These are phyloP conservation scores for Verticillium alfalfae DNA, from an alignment of 2,329 filamentous ascomycete genomes.

Conservation along the genomic window DNA sequence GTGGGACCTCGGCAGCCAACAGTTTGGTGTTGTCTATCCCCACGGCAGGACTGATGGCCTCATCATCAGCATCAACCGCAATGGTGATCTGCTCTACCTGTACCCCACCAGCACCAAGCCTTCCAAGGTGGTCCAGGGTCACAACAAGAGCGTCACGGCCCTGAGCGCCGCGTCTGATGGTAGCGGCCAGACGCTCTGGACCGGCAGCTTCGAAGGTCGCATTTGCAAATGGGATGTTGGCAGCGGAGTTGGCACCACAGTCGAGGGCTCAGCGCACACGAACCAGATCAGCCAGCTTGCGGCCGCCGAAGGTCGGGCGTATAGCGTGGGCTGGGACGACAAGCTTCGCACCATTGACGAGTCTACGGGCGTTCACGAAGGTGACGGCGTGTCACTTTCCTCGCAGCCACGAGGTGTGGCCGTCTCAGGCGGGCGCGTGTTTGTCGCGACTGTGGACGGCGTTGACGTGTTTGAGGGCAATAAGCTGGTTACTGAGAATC, in stretches of 20 bases:
- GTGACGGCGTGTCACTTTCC: slow-evolving; percentile 59
- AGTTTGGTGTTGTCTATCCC: slow-evolving; percentile 91
- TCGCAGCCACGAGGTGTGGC: slow-evolving; percentile 77
- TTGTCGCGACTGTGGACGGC: slow-evolving; percentile 51
- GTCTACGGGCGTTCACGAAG: slow-evolving; percentile 68
- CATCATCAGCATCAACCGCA: slow-evolving; percentile 83
- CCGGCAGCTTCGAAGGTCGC: slow-evolving; percentile 87
- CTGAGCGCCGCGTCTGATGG: slow-evolving; percentile 52
- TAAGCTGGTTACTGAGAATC: slow-evolving; percentile 51
- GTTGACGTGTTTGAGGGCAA: slow-evolving; percentile 54
- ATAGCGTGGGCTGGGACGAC: slow-evolving; percentile 92
- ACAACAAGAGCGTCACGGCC: slow-evolving; percentile 87
- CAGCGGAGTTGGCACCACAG: slow-evolving; percentile 60
- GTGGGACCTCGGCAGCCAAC: slow-evolving; percentile 88
- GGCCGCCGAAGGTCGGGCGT: slow-evolving; percentile 57
- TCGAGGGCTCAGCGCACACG: slow-evolving; percentile 77
- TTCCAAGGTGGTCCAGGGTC: slow-evolving; percentile 70
- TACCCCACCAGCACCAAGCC: slow-evolving; percentile 65
- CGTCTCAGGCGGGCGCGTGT: slow-evolving; percentile 43
- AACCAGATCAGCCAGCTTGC: slow-evolving; percentile 81
- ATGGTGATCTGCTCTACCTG: slow-evolving; percentile 87
- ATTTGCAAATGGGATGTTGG: slow-evolving; percentile 78
- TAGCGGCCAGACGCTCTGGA: slow-evolving; percentile 66
- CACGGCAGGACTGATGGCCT: slow-evolving; percentile 75
- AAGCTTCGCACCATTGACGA: slow-evolving; percentile 75